Conservation (phyloP, 2,329 filamentous ascomycete genomes). For the Cladosporium phlei region DNA sequence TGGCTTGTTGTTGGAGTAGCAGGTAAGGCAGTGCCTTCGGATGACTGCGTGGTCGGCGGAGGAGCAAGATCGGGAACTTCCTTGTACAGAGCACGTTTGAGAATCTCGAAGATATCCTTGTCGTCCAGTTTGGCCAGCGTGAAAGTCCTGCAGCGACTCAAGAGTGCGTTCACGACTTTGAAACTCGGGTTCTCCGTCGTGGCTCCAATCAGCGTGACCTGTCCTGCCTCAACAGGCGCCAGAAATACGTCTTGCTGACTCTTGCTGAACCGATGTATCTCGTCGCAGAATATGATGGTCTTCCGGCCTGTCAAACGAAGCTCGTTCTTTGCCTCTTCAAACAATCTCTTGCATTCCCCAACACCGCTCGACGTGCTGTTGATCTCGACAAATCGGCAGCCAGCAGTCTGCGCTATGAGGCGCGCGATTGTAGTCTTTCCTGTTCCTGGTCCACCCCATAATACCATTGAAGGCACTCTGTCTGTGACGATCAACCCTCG, state of each 20-base stretch:
- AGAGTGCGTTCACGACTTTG: conserved; percentile 79
- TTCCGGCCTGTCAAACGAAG: conserved; percentile 74
- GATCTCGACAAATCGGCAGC: conserved; percentile 87
- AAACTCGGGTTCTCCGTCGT: conserved; percentile 97
- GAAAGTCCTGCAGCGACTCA: conserved; percentile 88
- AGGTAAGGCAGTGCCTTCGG: conserved; percentile 17
- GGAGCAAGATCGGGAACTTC: conserved; percentile 49
- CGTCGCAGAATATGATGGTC: conserved; percentile 96
- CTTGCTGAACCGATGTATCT: conserved; percentile 74
- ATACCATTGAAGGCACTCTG: conserved; percentile 86
- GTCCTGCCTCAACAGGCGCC: conserved; percentile 66
- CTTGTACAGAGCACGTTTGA: conserved; percentile 64
- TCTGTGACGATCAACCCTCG: conserved; percentile 81
- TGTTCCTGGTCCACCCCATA: conserved; percentile 80
- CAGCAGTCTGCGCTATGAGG: conserved; percentile 77
- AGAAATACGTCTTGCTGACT: conserved; percentile 9
- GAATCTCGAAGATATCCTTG: conserved; percentile 66
- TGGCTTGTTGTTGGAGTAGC: conserved; percentile 22
- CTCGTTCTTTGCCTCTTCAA: conserved; percentile 77
- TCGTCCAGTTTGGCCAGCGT: conserved; percentile 71
- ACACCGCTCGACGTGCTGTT: conserved; percentile 88
- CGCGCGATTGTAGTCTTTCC: conserved; percentile 90
- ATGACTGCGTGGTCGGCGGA: conserved; percentile 30
- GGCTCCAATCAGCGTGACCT: conserved; percentile 86
- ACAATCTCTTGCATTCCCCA: conserved; percentile 86